These are phyloP conservation scores for Myxozyma melibiosi DNA, from an alignment of 805 yeast genomes.

Conservation along the genomic window DNA sequence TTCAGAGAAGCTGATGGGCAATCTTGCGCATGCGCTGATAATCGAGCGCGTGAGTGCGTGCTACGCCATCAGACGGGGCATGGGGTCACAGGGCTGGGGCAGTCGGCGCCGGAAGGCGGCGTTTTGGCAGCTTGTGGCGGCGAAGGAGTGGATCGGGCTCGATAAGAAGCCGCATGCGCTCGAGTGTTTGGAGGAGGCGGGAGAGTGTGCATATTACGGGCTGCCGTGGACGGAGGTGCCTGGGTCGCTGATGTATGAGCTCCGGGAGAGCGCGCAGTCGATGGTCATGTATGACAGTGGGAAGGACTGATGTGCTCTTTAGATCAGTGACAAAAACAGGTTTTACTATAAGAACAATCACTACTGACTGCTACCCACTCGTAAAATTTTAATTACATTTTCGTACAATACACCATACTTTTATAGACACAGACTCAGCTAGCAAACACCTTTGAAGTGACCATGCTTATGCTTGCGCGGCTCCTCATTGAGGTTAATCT, in stretches of 20 bases:
- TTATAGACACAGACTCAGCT: not conserved
- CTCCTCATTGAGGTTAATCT: not conserved
- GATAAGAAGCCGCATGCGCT: constrained; percentile 38
- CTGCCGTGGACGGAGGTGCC: constrained; percentile 30
- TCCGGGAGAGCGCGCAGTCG: constrained; percentile 24
- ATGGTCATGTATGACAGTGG: constrained; percentile 32
- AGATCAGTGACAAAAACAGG: not conserved
- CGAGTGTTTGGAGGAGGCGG: constrained; percentile 40
- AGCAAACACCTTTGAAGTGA: constrained; percentile 30
- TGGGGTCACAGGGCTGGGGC: constrained; percentile 32
- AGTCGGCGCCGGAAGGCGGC: constrained; percentile 73
- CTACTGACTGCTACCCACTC: not conserved
- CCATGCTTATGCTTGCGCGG: constrained; percentile 22
- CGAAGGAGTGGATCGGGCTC: constrained; percentile 63
- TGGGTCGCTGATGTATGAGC: constrained; percentile 25
- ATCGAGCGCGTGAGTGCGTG: constrained; percentile 60
- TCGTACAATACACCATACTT: not conserved
- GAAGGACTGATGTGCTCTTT: not conserved
- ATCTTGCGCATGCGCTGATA: constrained; percentile 52
- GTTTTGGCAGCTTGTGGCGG: constrained; percentile 74
- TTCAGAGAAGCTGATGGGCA: constrained; percentile 45
- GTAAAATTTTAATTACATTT: not conserved
- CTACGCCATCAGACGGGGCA: constrained; percentile 42
- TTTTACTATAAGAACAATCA: not conserved
- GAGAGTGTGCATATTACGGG: constrained; percentile 39